Percentiles rank a stretch among this genome's conserved stretches.
These are phyloP conservation scores for Blepharisma japonicum DNA, from an alignment of 73 alveolate species.

Conservation along the genomic window DNA sequence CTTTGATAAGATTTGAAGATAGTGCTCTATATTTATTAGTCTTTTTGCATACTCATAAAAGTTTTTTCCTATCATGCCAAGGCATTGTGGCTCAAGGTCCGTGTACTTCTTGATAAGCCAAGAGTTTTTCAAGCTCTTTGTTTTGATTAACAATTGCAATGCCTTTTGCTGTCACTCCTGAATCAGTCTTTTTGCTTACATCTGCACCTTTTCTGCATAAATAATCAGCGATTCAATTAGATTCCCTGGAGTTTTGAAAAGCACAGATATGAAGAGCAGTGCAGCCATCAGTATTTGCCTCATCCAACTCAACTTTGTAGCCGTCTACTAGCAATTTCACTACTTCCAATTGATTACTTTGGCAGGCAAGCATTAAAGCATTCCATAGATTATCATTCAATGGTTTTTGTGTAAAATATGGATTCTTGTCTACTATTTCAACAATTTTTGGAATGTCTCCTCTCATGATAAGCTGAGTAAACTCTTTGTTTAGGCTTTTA, in stretches of 20 bases:
- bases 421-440: not conserved
- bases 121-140: not conserved
- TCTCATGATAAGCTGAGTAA: not conserved
- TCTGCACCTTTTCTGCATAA: conserved; percentile 17
- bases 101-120: not conserved
- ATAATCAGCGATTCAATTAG: not conserved
- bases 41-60: not conserved
- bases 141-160: not conserved
- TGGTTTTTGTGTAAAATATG: conserved; percentile 1
- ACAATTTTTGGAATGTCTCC: not conserved
- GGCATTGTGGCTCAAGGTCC: conserved; percentile 10
- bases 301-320: not conserved
- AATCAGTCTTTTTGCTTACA: not conserved
- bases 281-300: not conserved
- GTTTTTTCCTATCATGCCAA: conserved; percentile 7
- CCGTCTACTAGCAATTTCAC: conserved; percentile 5
- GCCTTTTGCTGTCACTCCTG: not conserved
- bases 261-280: not conserved
- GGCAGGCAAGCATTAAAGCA: conserved; percentile 14
- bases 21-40: not conserved
- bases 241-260: not conserved
- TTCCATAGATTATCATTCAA: conserved; percentile 25
- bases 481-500: not conserved
- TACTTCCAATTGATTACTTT: not conserved
- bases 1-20: not conserved